phyloP scores from a whole-genome alignment of 2,329 filamentous ascomycete genomes.

The Epichloe amarillans region DNA sequence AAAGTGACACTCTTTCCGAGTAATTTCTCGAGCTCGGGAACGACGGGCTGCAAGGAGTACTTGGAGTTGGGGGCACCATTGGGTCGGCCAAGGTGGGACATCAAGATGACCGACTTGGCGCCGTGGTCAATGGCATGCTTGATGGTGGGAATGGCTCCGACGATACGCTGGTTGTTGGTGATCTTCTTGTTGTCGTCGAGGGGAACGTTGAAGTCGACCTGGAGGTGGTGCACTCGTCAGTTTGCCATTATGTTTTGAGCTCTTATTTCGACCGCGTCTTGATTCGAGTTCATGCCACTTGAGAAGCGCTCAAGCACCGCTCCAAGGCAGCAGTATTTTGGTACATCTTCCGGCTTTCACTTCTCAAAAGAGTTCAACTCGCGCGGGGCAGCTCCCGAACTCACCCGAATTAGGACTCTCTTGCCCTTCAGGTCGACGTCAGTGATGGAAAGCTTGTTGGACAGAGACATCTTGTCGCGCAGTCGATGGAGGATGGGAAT shows the following conservation, averaged over 20 bases:
- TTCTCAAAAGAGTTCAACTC: neutral
- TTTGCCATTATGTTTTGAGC: neutral
- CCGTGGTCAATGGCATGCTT: conserved; percentile 84
- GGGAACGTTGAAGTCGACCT: conserved; percentile 99
- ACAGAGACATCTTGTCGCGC: conserved; percentile 73
- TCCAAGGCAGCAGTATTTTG: neutral
- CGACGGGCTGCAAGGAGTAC: conserved; percentile 89
- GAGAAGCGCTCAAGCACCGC: neutral
- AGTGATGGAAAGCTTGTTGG: conserved; percentile 93
- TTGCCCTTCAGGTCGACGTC: conserved; percentile 97
- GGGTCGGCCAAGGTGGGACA: conserved; percentile 96
- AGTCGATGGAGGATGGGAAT: neutral
- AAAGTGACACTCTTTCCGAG: conserved; percentile 76
- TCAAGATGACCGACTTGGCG: conserved; percentile 85
- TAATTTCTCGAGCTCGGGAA: conserved; percentile 82
- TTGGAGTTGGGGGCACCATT: conserved; percentile 82
- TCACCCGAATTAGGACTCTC: conserved; percentile 90
- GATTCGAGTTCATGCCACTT: neutral
- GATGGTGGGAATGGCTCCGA: conserved; percentile 88
- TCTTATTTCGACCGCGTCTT: neutral
- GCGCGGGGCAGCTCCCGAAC: conserved; percentile 21
- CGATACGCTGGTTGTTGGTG: conserved; percentile 97
- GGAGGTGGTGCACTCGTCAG: neutral
- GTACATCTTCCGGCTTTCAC: neutral
- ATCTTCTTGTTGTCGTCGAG: conserved; percentile 86